Conservation (phyloP, 2,329 filamentous ascomycete genomes). For the Colletotrichum falcatum region DNA sequence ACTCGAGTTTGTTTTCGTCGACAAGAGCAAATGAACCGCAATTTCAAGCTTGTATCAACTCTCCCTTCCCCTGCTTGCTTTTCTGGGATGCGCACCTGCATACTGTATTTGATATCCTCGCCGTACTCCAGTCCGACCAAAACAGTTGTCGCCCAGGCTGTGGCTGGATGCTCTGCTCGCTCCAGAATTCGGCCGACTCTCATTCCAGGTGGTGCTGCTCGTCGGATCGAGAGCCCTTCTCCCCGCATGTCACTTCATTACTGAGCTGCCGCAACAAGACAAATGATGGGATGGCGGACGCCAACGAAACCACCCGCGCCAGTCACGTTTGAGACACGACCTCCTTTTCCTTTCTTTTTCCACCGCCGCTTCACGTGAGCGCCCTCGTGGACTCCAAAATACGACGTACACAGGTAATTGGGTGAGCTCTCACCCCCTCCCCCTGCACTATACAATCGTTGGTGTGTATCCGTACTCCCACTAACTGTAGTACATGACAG, state of each 20-base stretch:
- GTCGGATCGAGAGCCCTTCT: slow-evolving; percentile 32
- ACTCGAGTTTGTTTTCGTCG: neutral
- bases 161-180: too few relatives aligned
- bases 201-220: slow-evolving; percentile 37
- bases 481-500: too few relatives aligned
- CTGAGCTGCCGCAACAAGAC: slow-evolving; percentile 5
- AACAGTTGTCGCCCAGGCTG: neutral
- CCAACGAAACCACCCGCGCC: neutral
- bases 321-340: slow-evolving; percentile 24
- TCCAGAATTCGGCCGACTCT: neutral
- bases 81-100: neutral
- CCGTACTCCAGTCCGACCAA: slow-evolving; percentile 24
- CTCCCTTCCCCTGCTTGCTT: slow-evolving; percentile 19
- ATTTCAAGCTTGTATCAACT: neutral
- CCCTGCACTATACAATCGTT: too few relatives aligned
- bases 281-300: slow-evolving; percentile 1
- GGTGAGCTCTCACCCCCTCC: neutral
- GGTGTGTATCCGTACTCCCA: too few relatives aligned
- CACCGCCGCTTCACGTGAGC: slow-evolving; percentile 23
- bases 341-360: slow-evolving; percentile 28
- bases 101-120: slow-evolving; percentile 9
- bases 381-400: slow-evolving; percentile 24
- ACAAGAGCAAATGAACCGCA: neutral
- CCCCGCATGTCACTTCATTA: slow-evolving; percentile 25
- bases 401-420: neutral